Conservation (phyloP, 345 rosid species). For the Populus euphratica region DNA sequence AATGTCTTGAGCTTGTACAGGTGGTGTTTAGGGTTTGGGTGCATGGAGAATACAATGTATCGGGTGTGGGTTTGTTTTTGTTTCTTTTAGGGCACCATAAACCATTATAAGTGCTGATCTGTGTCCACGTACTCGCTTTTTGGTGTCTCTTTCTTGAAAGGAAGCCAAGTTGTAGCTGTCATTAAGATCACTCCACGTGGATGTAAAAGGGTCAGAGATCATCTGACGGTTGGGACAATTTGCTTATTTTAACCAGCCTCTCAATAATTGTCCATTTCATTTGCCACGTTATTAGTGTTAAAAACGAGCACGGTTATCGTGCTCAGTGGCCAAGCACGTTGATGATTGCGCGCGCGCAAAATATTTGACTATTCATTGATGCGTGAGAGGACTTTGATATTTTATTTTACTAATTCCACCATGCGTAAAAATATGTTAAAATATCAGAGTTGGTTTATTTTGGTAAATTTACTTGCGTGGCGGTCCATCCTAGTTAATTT, state of each 20-base stretch:
- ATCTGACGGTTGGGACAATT: neutral
- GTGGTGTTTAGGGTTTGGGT: neutral
- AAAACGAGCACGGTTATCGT: no score
- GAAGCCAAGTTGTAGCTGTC: neutral
- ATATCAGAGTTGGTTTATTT: no score
- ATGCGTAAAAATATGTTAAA: neutral
- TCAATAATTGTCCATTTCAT: neutral
- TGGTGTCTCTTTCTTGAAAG: neutral
- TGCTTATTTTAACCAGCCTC: neutral
- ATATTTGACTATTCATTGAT: neutral
- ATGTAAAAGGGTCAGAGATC: neutral
- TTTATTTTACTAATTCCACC: neutral
- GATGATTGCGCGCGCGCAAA: neutral
- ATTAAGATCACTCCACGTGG: neutral
- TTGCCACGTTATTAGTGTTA: neutral
- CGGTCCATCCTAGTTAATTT: no score
- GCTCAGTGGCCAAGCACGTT: neutral
- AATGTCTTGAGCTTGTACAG: neutral
- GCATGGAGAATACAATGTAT: neutral
- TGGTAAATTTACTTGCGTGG: no score
- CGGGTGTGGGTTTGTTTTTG: neutral
- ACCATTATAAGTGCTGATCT: neutral
- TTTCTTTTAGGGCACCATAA: neutral
- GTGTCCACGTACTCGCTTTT: conserved; percentile 33
- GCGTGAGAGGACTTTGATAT: neutral